Evolutionary conservation across 345 rosid species (phyloP).

Genomic region (Sisymbrium altissimum): DNA sequence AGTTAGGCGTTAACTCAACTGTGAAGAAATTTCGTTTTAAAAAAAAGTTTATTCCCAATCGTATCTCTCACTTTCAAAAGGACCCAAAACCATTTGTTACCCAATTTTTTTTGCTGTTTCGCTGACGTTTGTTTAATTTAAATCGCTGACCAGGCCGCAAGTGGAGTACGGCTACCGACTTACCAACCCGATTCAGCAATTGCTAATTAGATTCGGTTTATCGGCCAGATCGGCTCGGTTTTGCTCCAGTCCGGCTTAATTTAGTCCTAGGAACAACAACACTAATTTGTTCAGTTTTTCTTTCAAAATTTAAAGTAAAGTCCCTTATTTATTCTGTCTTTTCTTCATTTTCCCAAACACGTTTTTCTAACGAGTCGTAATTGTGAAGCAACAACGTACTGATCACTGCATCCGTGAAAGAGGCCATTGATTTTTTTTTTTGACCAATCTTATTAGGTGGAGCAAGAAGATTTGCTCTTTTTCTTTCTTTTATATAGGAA

Average conservation of each 20-base stretch:
- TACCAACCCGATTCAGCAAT: background rate
- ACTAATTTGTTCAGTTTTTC: no score
- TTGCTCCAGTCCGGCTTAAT: background rate
- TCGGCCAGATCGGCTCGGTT: background rate
- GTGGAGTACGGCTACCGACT: background rate
- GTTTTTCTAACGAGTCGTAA: conserved; percentile 19
- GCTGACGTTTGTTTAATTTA: background rate
- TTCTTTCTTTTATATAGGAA: background rate
- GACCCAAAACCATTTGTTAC: background rate
- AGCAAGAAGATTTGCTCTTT: background rate
- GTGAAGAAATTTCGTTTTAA: background rate
- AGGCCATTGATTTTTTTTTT: background rate
- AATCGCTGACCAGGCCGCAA: background rate
- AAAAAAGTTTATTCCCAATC: background rate
- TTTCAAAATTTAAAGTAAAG: background rate
- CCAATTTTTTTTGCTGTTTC: background rate
- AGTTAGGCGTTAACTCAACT: background rate
- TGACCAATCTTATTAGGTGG: conserved; percentile 25
- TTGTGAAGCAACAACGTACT: conserved; percentile 11
- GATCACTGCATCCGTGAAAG: conserved; percentile 17
- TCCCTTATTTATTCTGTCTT: background rate
- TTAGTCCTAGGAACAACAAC: background rate
- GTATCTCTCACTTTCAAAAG: background rate
- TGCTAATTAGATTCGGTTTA: background rate
- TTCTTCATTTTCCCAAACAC: background rate